Evolutionary conservation across 768 basidiomycete genomes (phyloP).

Genomic region (Lactarius hengduanensis): DNA sequence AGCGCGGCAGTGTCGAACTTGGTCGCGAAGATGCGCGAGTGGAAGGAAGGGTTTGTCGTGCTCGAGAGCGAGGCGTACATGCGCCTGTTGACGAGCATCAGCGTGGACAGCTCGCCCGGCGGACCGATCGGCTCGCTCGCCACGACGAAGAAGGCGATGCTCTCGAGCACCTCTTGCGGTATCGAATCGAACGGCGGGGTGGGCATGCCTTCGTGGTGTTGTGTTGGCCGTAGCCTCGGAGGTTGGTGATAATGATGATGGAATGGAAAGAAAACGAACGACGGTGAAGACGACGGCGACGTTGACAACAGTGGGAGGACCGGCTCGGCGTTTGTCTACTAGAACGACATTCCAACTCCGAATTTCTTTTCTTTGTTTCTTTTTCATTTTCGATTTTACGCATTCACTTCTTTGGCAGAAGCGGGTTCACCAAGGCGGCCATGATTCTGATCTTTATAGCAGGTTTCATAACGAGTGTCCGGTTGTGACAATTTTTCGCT

Average conservation of each 20-base stretch:
- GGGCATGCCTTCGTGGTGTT: slow-evolving; percentile 5
- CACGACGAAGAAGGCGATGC: slow-evolving; percentile 66
- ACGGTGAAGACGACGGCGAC: slow-evolving; percentile 1
- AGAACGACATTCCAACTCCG: slow-evolving; percentile 19
- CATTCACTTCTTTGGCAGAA: background rate
- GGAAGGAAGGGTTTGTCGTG: slow-evolving; percentile 61
- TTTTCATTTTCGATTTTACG: background rate
- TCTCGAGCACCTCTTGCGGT: slow-evolving; percentile 77
- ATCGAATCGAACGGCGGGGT: slow-evolving; percentile 46
- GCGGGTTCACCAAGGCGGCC: background rate
- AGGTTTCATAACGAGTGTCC: no score
- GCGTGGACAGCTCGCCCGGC: slow-evolving; percentile 54
- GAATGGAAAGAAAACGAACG: background rate
- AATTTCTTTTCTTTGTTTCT: background rate
- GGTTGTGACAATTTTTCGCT: no score
- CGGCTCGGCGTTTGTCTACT: slow-evolving; percentile 18
- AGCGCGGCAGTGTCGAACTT: slow-evolving; percentile 65
- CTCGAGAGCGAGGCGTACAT: slow-evolving; percentile 52
- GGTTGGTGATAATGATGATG: background rate
- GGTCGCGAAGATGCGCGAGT: slow-evolving; percentile 62
- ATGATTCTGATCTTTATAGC: background rate
- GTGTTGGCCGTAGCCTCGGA: background rate
- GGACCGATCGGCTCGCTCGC: slow-evolving; percentile 52
- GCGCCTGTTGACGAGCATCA: slow-evolving; percentile 51
- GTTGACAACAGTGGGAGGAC: background rate